These are phyloP conservation scores for Eimeria acervulina DNA, from an alignment of 169 alveolate species.

Conservation along the genomic window DNA sequence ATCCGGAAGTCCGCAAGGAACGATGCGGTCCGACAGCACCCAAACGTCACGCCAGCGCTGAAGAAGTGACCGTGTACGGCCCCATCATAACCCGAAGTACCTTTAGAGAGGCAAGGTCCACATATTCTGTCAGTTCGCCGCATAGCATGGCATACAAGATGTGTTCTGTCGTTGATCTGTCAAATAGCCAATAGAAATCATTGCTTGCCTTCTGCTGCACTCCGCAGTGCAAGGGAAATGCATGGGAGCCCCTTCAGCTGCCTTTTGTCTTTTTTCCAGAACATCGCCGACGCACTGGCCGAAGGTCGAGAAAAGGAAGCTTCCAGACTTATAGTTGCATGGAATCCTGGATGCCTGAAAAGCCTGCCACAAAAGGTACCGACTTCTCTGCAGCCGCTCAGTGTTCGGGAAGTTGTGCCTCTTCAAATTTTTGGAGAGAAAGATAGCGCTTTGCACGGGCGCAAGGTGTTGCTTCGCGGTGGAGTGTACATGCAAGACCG, in stretches of 20 bases:
- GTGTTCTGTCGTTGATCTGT: neutral
- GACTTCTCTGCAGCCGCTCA: neutral
- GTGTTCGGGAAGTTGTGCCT: constrained; percentile 14
- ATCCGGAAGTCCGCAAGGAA: constrained; percentile 53
- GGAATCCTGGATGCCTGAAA: constrained; percentile 60
- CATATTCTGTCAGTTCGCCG: neutral
- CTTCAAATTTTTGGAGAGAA: constrained; percentile 30
- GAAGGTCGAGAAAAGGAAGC: neutral
- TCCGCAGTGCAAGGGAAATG: neutral
- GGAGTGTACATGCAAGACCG: constrained; percentile 75
- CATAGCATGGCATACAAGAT: neutral
- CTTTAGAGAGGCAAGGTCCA: constrained; percentile 66
- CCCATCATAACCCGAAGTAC: constrained; percentile 30
- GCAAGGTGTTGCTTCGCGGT: constrained; percentile 64
- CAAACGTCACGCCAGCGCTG: neutral
- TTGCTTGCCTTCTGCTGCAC: neutral
- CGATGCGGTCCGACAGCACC: constrained; percentile 1
- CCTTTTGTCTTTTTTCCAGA: neutral
- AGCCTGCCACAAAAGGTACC: constrained; percentile 46
- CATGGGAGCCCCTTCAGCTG: neutral
- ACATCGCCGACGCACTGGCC: constrained; percentile 14
- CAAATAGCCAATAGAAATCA: neutral
- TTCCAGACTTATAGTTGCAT: constrained; percentile 29
- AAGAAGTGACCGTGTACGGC: neutral
- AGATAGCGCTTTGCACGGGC: constrained; percentile 34